Evolutionary conservation across 2,329 filamentous ascomycete species (phyloP).

Genomic region (Fusarium agapanthi): DNA sequence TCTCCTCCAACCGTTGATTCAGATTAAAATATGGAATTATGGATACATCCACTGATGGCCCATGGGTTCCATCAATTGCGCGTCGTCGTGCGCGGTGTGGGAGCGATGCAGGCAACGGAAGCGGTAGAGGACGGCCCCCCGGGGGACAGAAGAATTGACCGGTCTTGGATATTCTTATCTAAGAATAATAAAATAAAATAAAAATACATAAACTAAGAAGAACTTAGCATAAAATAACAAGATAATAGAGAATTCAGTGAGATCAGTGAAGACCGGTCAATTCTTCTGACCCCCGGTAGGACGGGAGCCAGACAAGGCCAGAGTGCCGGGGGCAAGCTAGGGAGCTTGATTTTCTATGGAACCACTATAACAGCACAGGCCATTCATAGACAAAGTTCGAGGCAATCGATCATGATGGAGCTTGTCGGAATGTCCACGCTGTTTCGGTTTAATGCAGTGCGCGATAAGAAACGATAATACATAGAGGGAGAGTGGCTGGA

Average conservation of each 20-base stretch:
- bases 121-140: slow-evolving; percentile 11
- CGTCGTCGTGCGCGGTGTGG: slow-evolving; percentile 5
- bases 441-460: background rate
- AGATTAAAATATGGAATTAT: background rate
- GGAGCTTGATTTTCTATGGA: background rate
- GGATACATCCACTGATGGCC: background rate
- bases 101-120: background rate
- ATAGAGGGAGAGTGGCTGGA: background rate
- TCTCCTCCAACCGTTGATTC: slow-evolving; percentile 4
- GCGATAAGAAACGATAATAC: background rate
- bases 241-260: no score
- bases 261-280: no score
- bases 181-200: no score
- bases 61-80: slow-evolving; percentile 21
- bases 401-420: slow-evolving; percentile 1
- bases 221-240: no score
- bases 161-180: no score
- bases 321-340: background rate
- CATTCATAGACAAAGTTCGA: background rate
- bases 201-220: no score
- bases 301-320: slow-evolving; percentile 5
- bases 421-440: background rate
- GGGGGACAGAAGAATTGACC: no score
- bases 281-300: no score
- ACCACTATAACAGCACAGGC: slow-evolving; percentile 3